Percentiles rank a stretch among this genome's conserved stretches.
phyloP scores from a whole-genome alignment of 371 early-diverging fungal genomes.

The Dichotomocladium elegans region DNA sequence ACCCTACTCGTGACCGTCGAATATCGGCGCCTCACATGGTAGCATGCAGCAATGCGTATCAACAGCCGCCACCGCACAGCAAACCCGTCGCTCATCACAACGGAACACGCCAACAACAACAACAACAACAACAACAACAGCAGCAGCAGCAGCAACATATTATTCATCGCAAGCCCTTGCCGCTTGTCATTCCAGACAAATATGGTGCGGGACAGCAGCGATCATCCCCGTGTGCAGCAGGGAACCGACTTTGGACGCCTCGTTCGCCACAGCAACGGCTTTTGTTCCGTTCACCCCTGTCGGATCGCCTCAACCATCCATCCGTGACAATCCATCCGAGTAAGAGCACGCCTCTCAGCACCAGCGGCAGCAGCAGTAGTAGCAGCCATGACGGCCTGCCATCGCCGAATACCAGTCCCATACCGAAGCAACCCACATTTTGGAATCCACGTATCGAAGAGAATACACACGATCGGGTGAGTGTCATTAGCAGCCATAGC shows the following conservation, averaged over 20 bases:
- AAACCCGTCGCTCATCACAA: too few relatives aligned
- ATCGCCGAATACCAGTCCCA: not conserved
- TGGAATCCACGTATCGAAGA: constrained; percentile 39
- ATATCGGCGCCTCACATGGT: not conserved
- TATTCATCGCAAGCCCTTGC: constrained; percentile 6
- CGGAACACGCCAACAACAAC: not conserved
- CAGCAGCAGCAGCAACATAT: not conserved
- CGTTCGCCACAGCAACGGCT: not conserved
- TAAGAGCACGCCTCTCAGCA: not conserved
- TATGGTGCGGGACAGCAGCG: too few relatives aligned
- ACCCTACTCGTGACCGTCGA: constrained; percentile 1
- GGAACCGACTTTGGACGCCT: not conserved
- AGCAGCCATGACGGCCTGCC: not conserved
- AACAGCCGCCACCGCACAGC: too few relatives aligned
- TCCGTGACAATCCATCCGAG: not conserved
- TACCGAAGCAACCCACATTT: constrained; percentile 18
- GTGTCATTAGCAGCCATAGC: constrained; percentile 28
- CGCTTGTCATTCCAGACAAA: not conserved
- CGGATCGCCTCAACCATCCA: too few relatives aligned
- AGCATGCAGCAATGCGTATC: too few relatives aligned
- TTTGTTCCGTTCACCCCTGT: constrained; percentile 7
- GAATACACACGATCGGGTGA: constrained; percentile 15
- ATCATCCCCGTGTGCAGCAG: too few relatives aligned
- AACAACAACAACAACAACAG: not conserved
- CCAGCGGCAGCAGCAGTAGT: not conserved